Conservation (phyloP, 495 filamentous ascomycete species). For the Aspergillus avenaceus region DNA sequence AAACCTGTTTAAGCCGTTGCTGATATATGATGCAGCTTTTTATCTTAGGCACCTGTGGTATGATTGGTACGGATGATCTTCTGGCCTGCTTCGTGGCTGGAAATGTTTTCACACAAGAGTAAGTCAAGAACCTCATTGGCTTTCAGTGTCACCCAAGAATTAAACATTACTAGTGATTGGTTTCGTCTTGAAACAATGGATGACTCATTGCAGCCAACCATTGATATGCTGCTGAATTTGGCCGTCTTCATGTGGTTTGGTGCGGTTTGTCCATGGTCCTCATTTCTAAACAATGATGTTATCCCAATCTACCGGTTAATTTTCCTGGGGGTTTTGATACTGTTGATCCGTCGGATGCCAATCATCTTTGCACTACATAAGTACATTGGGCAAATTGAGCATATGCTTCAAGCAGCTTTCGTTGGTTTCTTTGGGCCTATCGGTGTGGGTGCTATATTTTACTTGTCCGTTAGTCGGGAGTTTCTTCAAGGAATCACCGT, state of each 20-base stretch:
- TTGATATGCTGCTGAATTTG: conserved; percentile 84
- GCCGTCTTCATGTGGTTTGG: conserved; percentile 91
- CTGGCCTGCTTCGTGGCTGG: conserved; percentile 93
- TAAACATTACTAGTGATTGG: conserved; percentile 60
- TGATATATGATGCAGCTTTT: conserved; percentile 51
- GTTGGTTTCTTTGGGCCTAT: conserved; percentile 94
- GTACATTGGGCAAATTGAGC: conserved; percentile 76
- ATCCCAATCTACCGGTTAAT: conserved; percentile 76
- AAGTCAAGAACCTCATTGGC: conserved; percentile 17
- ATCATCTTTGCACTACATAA: conserved; percentile 70
- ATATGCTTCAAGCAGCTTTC: conserved; percentile 68
- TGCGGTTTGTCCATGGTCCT: conserved; percentile 77
- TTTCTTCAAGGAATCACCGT: conserved; percentile 54
- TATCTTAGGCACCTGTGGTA: conserved; percentile 78
- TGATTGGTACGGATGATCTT: conserved; percentile 89
- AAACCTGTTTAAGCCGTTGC: conserved; percentile 3
- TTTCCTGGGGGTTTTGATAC: conserved; percentile 73
- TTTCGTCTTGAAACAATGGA: conserved; percentile 84
- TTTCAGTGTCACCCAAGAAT: background rate
- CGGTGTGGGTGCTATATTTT: conserved; percentile 89
- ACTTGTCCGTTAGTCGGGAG: conserved; percentile 73
- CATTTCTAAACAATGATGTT: conserved; percentile 62
- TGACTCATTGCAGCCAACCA: conserved; percentile 85
- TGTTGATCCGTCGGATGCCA: conserved; percentile 76
- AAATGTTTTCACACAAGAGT: conserved; percentile 85